These are phyloP conservation scores for Penicillium sp. DNA, from an alignment of 2,329 filamentous ascomycete species.

Conservation along the genomic window DNA sequence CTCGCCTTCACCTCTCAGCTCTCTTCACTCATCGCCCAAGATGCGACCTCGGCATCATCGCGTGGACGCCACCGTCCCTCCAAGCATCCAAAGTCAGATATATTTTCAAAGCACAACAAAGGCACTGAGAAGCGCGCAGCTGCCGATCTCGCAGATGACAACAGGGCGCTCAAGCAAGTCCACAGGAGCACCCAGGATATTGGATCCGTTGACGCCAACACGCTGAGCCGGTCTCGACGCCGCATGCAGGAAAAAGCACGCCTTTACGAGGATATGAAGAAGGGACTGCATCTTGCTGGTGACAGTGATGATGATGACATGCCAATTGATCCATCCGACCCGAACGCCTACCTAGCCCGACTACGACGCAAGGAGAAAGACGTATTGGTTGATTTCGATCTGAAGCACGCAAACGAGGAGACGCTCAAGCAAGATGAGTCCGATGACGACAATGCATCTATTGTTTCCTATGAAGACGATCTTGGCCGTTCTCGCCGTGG, in stretches of 20 bases:
- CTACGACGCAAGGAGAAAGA: slow-evolving; percentile 55
- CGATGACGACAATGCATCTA: slow-evolving; percentile 53
- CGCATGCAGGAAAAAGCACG: slow-evolving; percentile 89
- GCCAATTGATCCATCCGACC: slow-evolving; percentile 13
- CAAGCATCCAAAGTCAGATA: slow-evolving; percentile 60
- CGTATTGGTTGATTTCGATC: slow-evolving; percentile 84
- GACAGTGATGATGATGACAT: slow-evolving; percentile 36
- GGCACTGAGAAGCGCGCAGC: slow-evolving; percentile 62
- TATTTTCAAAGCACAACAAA: slow-evolving; percentile 67
- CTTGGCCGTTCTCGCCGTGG: slow-evolving; percentile 79
- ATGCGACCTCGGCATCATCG: slow-evolving; percentile 44
- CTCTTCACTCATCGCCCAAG: slow-evolving; percentile 69
- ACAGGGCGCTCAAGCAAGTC: slow-evolving; percentile 58
- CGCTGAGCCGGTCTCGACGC: slow-evolving; percentile 66
- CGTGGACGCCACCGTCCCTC: slow-evolving; percentile 43
- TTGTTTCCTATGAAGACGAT: slow-evolving; percentile 88
- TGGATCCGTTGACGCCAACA: slow-evolving; percentile 57
- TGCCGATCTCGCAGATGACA: slow-evolving; percentile 53
- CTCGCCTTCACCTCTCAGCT: slow-evolving; percentile 88
- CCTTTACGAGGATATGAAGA: slow-evolving; percentile 84
- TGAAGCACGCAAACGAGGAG: slow-evolving; percentile 81
- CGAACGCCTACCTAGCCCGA: slow-evolving; percentile 51
- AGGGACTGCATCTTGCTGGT: slow-evolving; percentile 71
- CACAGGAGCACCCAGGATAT: slow-evolving; percentile 61
- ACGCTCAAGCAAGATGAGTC: slow-evolving; percentile 32